Percentiles rank a stretch among this genome's conserved stretches.
phyloP scores from a whole-genome alignment of 768 basidiomycete species.

The Baorangia bicolor region DNA sequence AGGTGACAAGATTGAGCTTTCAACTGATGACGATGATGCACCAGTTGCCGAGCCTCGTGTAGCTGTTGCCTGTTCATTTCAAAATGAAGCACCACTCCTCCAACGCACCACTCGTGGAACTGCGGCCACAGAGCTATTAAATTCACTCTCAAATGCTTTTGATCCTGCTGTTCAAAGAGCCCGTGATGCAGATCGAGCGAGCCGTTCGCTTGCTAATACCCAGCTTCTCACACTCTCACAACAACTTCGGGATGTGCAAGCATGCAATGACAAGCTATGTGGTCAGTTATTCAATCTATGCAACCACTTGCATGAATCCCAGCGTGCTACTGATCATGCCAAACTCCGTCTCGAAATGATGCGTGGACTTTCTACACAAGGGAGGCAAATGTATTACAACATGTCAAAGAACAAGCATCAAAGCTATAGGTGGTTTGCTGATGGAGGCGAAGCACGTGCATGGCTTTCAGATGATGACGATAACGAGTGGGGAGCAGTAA shows the following conservation, averaged over 20 bases:
- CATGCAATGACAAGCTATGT: slow-evolving; percentile 9
- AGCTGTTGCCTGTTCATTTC: background rate
- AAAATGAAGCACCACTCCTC: slow-evolving; percentile 5
- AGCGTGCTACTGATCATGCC: slow-evolving; percentile 13
- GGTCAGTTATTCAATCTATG: slow-evolving; percentile 8
- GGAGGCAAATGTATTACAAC: no score
- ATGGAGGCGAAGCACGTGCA: slow-evolving; percentile 1
- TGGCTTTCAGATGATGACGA: slow-evolving; percentile 5
- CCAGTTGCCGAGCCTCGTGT: background rate
- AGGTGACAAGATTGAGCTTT: background rate
- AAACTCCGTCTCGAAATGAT: slow-evolving; percentile 17
- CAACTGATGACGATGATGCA: background rate
- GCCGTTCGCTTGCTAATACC: slow-evolving; percentile 21
- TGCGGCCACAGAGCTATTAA: slow-evolving; percentile 21
- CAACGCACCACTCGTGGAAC: slow-evolving; percentile 4
- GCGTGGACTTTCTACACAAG: no score
- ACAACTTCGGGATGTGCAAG: slow-evolving; percentile 29
- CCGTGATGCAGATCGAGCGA: slow-evolving; percentile 24
- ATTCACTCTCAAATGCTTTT: slow-evolving; percentile 18
- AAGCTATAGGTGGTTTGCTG: background rate
- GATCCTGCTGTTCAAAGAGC: slow-evolving; percentile 25
- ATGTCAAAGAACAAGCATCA: slow-evolving; percentile 3
- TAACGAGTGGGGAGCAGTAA: no score
- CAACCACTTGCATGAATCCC: slow-evolving; percentile 10
- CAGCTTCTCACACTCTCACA: slow-evolving; percentile 26